Conservation (phyloP, 1,139 yeast species). For the Geotrichum australiense region DNA sequence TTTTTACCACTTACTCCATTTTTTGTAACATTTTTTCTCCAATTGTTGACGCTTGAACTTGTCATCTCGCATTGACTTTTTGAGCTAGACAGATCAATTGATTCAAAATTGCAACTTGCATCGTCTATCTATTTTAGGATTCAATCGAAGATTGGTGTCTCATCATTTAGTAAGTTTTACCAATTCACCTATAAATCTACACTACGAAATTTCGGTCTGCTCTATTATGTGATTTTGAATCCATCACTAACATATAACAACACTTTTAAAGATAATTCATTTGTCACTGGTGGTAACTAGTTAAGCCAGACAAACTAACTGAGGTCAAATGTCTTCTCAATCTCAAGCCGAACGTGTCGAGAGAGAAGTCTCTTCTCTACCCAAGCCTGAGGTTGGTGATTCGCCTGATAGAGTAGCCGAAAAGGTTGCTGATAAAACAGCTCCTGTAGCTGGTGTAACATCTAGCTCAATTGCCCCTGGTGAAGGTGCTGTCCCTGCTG, state of each 20-base stretch:
- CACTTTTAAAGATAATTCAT: too few relatives aligned
- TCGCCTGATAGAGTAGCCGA: slow-evolving; percentile 11
- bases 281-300: too few relatives aligned
- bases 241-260: too few relatives aligned
- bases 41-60: background rate
- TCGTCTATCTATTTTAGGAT: too few relatives aligned
- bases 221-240: too few relatives aligned
- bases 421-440: slow-evolving; percentile 9
- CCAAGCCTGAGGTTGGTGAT: slow-evolving; percentile 11
- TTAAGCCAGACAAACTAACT: too few relatives aligned
- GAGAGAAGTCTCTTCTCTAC: background rate
- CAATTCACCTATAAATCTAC: too few relatives aligned
- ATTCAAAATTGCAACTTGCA: too few relatives aligned
- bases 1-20: background rate
- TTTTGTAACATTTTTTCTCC: background rate
- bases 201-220: too few relatives aligned
- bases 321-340: slow-evolving; percentile 11
- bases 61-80: background rate
- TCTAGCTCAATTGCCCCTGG: slow-evolving; percentile 26
- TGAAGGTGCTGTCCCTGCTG: slow-evolving; percentile 24
- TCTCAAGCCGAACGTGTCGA: slow-evolving; percentile 4
- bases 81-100: too few relatives aligned
- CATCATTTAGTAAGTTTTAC: too few relatives aligned
- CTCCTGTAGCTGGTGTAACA: slow-evolving; percentile 26
- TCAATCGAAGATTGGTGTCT: too few relatives aligned